phyloP scores from a whole-genome alignment of 2,329 filamentous ascomycete genomes.

The Nemania sp. region DNA sequence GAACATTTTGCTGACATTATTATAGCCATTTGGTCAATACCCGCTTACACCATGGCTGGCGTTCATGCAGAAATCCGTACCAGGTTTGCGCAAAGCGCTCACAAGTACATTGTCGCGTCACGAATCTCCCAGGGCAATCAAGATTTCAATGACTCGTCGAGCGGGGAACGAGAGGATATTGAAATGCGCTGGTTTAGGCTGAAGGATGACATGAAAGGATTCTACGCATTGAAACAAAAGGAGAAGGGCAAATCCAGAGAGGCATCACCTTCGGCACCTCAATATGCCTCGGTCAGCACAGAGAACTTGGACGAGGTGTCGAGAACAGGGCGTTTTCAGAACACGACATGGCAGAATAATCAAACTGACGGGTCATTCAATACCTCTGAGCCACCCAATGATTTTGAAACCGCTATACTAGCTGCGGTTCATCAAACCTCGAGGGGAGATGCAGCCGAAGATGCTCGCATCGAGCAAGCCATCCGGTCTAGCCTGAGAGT shows the following conservation, averaged over 20 bases:
- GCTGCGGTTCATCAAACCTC: slow-evolving; percentile 73
- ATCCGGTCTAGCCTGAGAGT: slow-evolving; percentile 73
- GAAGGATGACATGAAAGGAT: slow-evolving; percentile 63
- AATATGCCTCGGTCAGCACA: slow-evolving; percentile 26
- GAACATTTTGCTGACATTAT: slow-evolving; percentile 20
- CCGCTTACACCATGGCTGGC: slow-evolving; percentile 83
- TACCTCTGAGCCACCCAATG: slow-evolving; percentile 51
- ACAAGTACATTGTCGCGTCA: slow-evolving; percentile 80
- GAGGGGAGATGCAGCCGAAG: slow-evolving; percentile 69
- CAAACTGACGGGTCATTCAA: slow-evolving; percentile 35
- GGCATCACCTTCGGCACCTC: slow-evolving; percentile 31
- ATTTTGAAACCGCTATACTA: slow-evolving; percentile 74
- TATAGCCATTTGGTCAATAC: slow-evolving; percentile 68
- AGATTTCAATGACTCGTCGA: slow-evolving; percentile 60
- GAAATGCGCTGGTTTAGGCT: slow-evolving; percentile 67
- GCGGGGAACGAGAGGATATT: slow-evolving; percentile 66
- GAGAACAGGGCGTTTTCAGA: slow-evolving; percentile 39
- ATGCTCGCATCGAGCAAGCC: slow-evolving; percentile 71
- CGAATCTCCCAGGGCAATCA: slow-evolving; percentile 75
- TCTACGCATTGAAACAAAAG: slow-evolving; percentile 58
- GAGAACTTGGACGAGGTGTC: neutral
- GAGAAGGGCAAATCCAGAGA: slow-evolving; percentile 46
- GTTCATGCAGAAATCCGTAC: slow-evolving; percentile 78
- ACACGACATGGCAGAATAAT: slow-evolving; percentile 48
- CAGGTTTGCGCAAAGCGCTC: slow-evolving; percentile 69